A percentile compares a stretch with the other conserved stretches of the same genome.
Conservation (phyloP, 140 eudicot genomes). For the Oenanthe javanica region DNA sequence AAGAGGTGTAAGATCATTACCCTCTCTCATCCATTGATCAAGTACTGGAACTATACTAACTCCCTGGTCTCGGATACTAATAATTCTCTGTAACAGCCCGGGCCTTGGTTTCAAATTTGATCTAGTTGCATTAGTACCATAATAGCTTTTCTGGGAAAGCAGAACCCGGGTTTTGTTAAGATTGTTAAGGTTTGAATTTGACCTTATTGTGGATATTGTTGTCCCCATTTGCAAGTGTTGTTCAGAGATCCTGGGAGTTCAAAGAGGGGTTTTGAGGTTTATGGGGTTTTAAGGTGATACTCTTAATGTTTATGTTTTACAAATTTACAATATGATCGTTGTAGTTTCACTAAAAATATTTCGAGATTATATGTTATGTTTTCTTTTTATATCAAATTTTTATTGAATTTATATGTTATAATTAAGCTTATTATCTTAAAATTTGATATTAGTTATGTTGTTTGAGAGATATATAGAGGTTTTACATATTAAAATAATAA, state of each 20-base stretch:
- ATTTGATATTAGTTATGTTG: too few species aligned
- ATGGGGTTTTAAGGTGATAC: neutral
- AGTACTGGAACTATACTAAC: slow-evolving; percentile 19
- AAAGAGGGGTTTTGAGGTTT: neutral
- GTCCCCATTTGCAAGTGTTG: neutral
- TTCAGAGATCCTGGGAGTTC: too few species aligned
- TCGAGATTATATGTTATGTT: too few species aligned
- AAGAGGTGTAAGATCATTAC: slow-evolving; percentile 4
- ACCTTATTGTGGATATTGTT: neutral
- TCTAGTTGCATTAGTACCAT: neutral
- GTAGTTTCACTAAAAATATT: too few species aligned
- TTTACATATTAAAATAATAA: too few species aligned
- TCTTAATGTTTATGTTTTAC: too few species aligned
- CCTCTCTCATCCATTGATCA: slow-evolving; percentile 31
- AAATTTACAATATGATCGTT: too few species aligned
- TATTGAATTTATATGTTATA: too few species aligned
- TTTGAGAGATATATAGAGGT: too few species aligned
- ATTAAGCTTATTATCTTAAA: too few species aligned
- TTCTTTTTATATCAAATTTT: too few species aligned
- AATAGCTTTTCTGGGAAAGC: neutral
- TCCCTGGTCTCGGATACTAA: slow-evolving; percentile 7
- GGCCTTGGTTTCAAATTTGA: neutral
- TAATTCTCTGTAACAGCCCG: slow-evolving; percentile 20
- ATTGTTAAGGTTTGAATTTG: neutral
- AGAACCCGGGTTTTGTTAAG: neutral